phyloP scores from a whole-genome alignment of 352 stramenopile genomes.

The Paralagenidium karlingii region DNA sequence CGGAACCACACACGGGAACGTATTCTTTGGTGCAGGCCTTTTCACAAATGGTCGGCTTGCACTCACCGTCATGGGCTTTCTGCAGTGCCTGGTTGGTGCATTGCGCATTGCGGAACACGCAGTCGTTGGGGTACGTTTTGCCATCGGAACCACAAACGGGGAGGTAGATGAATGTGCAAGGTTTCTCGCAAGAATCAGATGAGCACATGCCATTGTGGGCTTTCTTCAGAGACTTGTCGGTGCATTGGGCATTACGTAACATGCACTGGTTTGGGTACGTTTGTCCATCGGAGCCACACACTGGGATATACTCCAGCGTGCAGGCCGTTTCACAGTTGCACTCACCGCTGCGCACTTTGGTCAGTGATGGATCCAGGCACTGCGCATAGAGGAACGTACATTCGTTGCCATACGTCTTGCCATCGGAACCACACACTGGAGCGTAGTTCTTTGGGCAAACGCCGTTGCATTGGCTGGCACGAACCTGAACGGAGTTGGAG shows the following conservation, averaged over 20 bases:
- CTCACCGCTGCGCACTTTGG: conserved; percentile 3
- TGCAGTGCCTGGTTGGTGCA: conserved; percentile 6
- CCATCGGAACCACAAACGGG: conserved; percentile 10
- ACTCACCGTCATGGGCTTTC: too few species aligned
- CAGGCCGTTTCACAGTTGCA: conserved; percentile 3
- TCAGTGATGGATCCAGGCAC: conserved; percentile 10
- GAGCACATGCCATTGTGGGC: conserved; percentile 30
- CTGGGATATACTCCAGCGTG: conserved; percentile 4
- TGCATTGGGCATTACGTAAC: conserved; percentile 16
- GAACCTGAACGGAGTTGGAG: conserved; percentile 16
- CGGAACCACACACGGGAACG: conserved; percentile 12
- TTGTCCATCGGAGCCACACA: conserved; percentile 6
- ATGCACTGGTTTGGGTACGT: conserved; percentile 10
- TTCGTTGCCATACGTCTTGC: conserved; percentile 34
- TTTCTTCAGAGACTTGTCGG: conserved; percentile 12
- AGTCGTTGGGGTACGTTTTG: too few species aligned
- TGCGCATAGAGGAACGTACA: conserved; percentile 34
- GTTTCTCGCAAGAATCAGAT: conserved; percentile 2
- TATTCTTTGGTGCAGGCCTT: conserved; percentile 8
- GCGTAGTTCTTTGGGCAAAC: conserved; percentile 22
- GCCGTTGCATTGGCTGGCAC: too few species aligned
- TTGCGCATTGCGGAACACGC: conserved; percentile 6
- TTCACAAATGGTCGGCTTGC: conserved; percentile 20
- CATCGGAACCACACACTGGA: conserved; percentile 37
- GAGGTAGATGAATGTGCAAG: conserved; percentile 7